These are phyloP conservation scores for Polytrichum formosum DNA, from an alignment of 225 moss, liverwort and hornwort genomes.

Conservation along the genomic window DNA sequence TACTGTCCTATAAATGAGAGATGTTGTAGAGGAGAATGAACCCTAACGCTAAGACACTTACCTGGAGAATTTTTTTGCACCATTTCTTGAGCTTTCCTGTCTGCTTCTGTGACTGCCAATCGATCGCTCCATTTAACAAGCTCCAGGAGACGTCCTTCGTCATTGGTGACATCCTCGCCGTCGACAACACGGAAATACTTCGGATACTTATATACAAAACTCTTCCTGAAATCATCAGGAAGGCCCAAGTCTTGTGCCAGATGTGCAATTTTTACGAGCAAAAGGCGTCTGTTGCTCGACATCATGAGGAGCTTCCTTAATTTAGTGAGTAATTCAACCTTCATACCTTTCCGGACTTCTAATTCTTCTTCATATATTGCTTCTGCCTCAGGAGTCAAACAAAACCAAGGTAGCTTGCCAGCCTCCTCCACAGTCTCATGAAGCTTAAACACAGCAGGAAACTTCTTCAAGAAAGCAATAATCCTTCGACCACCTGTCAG, in stretches of 20 bases:
- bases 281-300: constrained; percentile 65
- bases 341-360: constrained; percentile 53
- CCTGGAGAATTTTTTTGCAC: constrained; percentile 31
- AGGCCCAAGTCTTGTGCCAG: constrained; percentile 73
- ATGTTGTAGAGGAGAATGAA: neutral
- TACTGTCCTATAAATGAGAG: neutral
- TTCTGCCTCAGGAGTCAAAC: constrained; percentile 71
- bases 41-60: constrained; percentile 4
- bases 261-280: constrained; percentile 74
- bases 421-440: constrained; percentile 54
- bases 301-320: constrained; percentile 93
- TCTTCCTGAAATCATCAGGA: constrained; percentile 69
- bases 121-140: constrained; percentile 84
- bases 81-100: constrained; percentile 45
- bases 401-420: constrained; percentile 55
- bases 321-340: constrained; percentile 72
- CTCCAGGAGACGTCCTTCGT: constrained; percentile 63
- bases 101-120: constrained; percentile 58
- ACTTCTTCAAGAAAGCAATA: constrained; percentile 64
- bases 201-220: constrained; percentile 60
- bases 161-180: constrained; percentile 42
- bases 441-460: constrained; percentile 68
- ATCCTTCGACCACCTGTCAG: constrained; percentile 62
- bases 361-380: constrained; percentile 57
- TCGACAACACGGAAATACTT: constrained; percentile 78